These are phyloP conservation scores for Epichloe coenophiala DNA, from an alignment of 2,329 filamentous ascomycete genomes.

Conservation along the genomic window DNA sequence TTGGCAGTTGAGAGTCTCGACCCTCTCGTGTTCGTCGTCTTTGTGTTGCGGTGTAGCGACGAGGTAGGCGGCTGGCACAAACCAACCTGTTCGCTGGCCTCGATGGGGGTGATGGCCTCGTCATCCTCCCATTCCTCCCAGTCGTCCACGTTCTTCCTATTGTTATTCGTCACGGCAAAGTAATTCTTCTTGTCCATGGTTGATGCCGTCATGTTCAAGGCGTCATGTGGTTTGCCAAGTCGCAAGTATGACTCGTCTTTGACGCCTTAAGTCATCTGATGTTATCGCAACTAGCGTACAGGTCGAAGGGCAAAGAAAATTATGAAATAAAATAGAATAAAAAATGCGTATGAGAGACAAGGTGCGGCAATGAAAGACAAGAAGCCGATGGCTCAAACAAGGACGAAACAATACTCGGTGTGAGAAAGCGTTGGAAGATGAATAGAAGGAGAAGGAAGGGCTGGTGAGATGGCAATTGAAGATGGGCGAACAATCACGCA, in stretches of 20 bases:
- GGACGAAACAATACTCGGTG: background rate
- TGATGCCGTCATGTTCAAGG: slow-evolving; percentile 5
- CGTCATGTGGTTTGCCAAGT: background rate
- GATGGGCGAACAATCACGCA: slow-evolving; percentile 6
- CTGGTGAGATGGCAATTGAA: background rate
- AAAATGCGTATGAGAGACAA: background rate
- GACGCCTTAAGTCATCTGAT: background rate
- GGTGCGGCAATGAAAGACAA: background rate
- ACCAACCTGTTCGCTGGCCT: slow-evolving; percentile 22
- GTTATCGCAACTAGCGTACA: background rate
- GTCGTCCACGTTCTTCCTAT: slow-evolving; percentile 21
- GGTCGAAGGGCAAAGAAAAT: background rate
- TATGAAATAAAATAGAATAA: background rate
- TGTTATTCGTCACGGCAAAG: background rate
- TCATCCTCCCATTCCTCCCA: slow-evolving; percentile 44
- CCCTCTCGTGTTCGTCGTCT: slow-evolving; percentile 10
- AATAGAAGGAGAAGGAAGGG: slow-evolving; percentile 1
- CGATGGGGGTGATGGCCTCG: slow-evolving; percentile 26
- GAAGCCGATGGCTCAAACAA: background rate
- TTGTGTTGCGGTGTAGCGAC: slow-evolving; percentile 8
- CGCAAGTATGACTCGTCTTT: background rate
- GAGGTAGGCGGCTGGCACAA: slow-evolving; percentile 6
- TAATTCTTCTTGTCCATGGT: background rate
- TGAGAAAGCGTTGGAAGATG: background rate
- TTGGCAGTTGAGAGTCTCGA: slow-evolving; percentile 26